Evolutionary conservation across 2,329 filamentous ascomycete species (phyloP).

Genomic region (Didymella lethalis): DNA sequence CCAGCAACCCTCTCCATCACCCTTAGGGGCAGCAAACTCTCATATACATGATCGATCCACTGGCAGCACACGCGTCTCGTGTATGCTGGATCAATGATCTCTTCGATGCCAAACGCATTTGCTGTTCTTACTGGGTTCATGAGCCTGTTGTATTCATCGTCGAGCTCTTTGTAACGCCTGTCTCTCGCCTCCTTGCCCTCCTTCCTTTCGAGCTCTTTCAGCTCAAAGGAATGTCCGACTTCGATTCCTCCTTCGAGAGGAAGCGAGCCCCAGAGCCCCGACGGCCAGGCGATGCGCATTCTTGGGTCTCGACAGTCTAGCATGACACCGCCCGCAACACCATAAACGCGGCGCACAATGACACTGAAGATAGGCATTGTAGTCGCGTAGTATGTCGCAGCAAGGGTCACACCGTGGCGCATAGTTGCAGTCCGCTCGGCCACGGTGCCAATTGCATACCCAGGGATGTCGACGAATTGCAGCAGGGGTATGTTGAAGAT

Average conservation of each 20-base stretch:
- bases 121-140: constrained; percentile 72
- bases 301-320: constrained; percentile 67
- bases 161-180: constrained; percentile 63
- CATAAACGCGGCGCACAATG: constrained; percentile 67
- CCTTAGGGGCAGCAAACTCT: constrained; percentile 60
- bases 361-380: constrained; percentile 70
- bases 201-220: constrained; percentile 63
- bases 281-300: constrained; percentile 70
- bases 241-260: constrained; percentile 71
- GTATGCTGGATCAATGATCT: constrained; percentile 69
- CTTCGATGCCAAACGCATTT: constrained; percentile 69
- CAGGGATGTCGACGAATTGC: constrained; percentile 68
- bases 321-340: constrained; percentile 71
- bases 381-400: constrained; percentile 68
- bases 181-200: constrained; percentile 58
- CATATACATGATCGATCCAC: constrained; percentile 66
- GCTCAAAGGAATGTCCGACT: constrained; percentile 67
- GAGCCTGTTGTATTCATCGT: constrained; percentile 66
- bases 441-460: constrained; percentile 69
- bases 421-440: constrained; percentile 70
- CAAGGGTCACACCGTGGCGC: constrained; percentile 69
- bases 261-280: constrained; percentile 68
- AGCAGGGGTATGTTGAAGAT: constrained; percentile 70
- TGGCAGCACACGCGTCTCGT: constrained; percentile 64
- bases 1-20: constrained; percentile 54